Evolutionary conservation across 2,329 filamentous ascomycete species (phyloP), one percentile per base, ranked within the genome.

Genomic region (Pestalotiopsis sp.): DNA sequence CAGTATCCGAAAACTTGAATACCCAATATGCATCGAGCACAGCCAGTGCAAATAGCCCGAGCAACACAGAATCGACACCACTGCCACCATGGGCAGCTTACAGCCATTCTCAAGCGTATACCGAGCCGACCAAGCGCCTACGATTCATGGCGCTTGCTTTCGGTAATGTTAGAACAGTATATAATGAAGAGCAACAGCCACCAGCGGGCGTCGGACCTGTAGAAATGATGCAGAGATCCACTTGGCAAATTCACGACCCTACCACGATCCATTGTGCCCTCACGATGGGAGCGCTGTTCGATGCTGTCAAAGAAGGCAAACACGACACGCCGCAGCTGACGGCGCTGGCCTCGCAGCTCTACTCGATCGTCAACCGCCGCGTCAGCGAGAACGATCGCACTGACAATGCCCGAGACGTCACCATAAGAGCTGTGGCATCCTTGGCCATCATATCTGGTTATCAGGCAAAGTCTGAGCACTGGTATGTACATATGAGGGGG

Each of bases 401-500:
- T 17, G 62, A 49, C 5, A 31, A 52, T 3, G 39, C 45, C 1
- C 69, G 68, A 4, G 59, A 68, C 11, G 64, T 70, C n/a, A 71
- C 70, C 0, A 69, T 71, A 27, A 66, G 70, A 57, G 70, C 69
- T 13, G 66, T 71, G 17, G 68, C 69, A 3, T 68, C 68, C 6
- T 49, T 71, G 41, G 70, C 70, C 14, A 71, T 71, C 2, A 64
- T 71, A 39, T 66, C 70, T 13, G 74, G 74, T n/a, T 78, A 78
- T 23, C 75, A 77, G 7, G 78, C 79, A 17, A 75, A 79, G 20
- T 75, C 79, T 61, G 78, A 81, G 62, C 79, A 81, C 69, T 81
- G 80, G 80, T 73, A 79, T 64, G 69, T 81, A 14, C 80, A 81
- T 45, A 81, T 81, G 78, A 73, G 73, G 39, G 79, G 78, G 0